Evolutionary conservation across 805 yeast species (phyloP).

Genomic region (Cyberlindnera petersonii): DNA sequence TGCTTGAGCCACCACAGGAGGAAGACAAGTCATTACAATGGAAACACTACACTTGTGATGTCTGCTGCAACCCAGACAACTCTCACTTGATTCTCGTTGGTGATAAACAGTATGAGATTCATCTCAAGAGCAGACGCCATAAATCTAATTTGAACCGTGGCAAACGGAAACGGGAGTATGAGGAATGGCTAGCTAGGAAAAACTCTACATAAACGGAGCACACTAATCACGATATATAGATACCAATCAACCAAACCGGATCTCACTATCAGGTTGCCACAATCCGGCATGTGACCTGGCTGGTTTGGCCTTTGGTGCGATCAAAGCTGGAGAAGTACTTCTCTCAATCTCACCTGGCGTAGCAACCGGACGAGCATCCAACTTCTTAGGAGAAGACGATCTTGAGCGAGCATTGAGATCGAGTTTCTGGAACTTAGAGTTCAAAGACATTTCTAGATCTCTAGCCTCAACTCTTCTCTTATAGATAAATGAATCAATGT

Average conservation of each 20-base stretch:
- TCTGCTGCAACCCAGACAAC: constrained; percentile 56
- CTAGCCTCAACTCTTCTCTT: constrained; percentile 50
- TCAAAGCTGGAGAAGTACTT: constrained; percentile 19
- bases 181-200: constrained; percentile 34
- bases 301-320: constrained; percentile 24
- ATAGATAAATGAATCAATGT: constrained; percentile 49
- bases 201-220: neutral
- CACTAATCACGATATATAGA: neutral
- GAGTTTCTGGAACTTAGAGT: constrained; percentile 30
- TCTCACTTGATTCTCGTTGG: constrained; percentile 68
- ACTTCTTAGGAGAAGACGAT: constrained; percentile 5
- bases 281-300: constrained; percentile 26
- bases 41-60: constrained; percentile 65
- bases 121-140: constrained; percentile 66
- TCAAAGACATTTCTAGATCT: constrained; percentile 40
- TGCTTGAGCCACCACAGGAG: constrained; percentile 4
- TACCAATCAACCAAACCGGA: constrained; percentile 22
- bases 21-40: constrained; percentile 39
- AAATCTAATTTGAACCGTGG: constrained; percentile 45
- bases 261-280: constrained; percentile 29
- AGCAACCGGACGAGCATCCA: constrained; percentile 4
- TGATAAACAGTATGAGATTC: constrained; percentile 63
- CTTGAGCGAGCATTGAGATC: constrained; percentile 4
- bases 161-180: constrained; percentile 50
- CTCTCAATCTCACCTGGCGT: constrained; percentile 13